Evolutionary conservation across 2,329 filamentous ascomycete species (phyloP).

Genomic region (Cercospora sojina): DNA sequence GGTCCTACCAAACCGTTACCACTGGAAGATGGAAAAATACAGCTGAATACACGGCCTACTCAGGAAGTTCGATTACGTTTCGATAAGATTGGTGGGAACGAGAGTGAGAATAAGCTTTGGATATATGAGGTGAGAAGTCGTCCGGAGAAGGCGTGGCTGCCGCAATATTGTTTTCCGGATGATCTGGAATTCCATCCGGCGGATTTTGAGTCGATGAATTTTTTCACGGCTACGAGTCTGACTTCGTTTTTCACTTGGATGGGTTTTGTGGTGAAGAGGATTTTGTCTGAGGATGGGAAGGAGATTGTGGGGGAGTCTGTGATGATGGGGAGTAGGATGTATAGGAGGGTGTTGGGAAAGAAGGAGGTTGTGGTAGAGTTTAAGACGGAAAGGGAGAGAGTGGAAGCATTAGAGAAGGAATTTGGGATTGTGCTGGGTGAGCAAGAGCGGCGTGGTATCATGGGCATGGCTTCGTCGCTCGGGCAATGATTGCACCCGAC

Average conservation of each 20-base stretch:
- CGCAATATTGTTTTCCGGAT: slow-evolving; percentile 65
- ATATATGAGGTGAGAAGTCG: slow-evolving; percentile 40
- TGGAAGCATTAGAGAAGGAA: slow-evolving; percentile 45
- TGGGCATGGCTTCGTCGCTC: slow-evolving; percentile 24
- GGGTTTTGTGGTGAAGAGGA: slow-evolving; percentile 55
- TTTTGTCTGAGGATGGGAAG: slow-evolving; percentile 44
- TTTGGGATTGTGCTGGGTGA: slow-evolving; percentile 46
- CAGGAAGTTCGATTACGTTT: slow-evolving; percentile 24
- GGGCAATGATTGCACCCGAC: background rate
- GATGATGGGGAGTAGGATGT: slow-evolving; percentile 46
- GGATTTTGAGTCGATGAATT: slow-evolving; percentile 64
- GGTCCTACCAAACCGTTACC: slow-evolving; percentile 59
- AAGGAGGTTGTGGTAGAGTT: slow-evolving; percentile 44
- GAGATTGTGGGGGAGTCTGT: slow-evolving; percentile 41
- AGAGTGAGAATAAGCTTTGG: slow-evolving; percentile 42
- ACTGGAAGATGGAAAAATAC: slow-evolving; percentile 49
- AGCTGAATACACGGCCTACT: slow-evolving; percentile 10
- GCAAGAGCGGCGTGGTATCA: slow-evolving; percentile 42
- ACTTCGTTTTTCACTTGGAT: slow-evolving; percentile 55
- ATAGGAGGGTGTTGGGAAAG: slow-evolving; percentile 46
- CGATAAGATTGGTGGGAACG: slow-evolving; percentile 21
- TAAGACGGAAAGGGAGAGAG: slow-evolving; percentile 43
- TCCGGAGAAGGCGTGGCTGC: slow-evolving; percentile 49
- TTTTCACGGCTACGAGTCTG: slow-evolving; percentile 51
- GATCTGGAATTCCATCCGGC: slow-evolving; percentile 57